phyloP scores from a whole-genome alignment of 202 grass and related monocot species.

The Zizania palustris region DNA sequence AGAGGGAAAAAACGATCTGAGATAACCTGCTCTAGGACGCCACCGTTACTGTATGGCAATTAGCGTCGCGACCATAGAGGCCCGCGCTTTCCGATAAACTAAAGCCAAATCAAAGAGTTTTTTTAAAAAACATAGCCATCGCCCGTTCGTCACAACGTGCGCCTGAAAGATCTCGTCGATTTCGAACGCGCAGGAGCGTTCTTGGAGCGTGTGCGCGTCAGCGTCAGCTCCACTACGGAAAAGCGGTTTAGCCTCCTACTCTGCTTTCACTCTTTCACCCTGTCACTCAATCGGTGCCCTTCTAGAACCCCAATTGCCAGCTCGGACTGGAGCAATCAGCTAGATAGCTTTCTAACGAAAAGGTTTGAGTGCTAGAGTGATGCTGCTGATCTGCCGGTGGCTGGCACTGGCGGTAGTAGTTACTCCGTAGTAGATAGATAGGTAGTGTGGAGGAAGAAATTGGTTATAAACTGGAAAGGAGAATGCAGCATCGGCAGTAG shows the following conservation, averaged over 20 bases:
- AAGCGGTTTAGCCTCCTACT: background rate
- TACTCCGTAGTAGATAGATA: background rate
- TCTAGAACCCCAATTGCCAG: slow-evolving; percentile 39
- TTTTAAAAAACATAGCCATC: slow-evolving; percentile 16
- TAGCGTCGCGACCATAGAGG: slow-evolving; percentile 32
- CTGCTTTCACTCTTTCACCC: background rate
- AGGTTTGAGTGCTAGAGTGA: background rate
- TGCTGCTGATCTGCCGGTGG: background rate
- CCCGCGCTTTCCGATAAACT: slow-evolving; percentile 33
- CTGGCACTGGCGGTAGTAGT: background rate
- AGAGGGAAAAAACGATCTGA: background rate
- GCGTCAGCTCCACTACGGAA: slow-evolving; percentile 59
- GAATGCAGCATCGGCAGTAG: background rate
- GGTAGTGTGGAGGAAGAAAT: slow-evolving; percentile 13
- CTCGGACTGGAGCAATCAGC: slow-evolving; percentile 32
- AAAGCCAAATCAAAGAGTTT: background rate
- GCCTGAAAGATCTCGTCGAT: slow-evolving; percentile 37
- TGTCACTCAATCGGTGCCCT: slow-evolving; percentile 6
- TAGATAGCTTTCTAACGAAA: background rate
- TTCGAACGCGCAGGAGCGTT: slow-evolving; percentile 46
- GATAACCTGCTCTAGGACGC: slow-evolving; percentile 44
- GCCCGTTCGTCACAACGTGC: slow-evolving; percentile 19
- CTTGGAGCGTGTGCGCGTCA: slow-evolving; percentile 60
- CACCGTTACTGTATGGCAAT: slow-evolving; percentile 41
- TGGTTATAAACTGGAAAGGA: slow-evolving; percentile 21